These are phyloP conservation scores for Achaetomiella virescens DNA, from an alignment of 495 filamentous ascomycete species.

Conservation along the genomic window DNA sequence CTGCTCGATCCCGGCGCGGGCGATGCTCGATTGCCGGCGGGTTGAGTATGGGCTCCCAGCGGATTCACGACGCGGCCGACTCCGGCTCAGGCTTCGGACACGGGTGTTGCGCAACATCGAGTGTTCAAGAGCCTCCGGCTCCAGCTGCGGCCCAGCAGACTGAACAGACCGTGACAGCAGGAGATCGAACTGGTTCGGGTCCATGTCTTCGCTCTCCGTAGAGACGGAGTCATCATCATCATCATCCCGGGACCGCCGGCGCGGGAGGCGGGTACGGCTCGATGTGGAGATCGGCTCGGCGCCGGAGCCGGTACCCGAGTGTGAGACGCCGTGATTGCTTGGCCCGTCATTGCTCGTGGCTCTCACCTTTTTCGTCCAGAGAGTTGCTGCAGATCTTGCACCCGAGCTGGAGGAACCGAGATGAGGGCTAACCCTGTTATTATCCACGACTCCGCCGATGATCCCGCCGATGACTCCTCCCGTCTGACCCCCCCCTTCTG, in stretches of 20 bases:
- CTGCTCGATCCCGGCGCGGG: not conserved
- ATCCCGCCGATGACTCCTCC: not conserved
- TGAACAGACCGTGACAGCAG: constrained; percentile 35
- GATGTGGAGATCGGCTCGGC: not conserved
- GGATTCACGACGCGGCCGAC: not conserved
- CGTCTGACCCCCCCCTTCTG: no score
- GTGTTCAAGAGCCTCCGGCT: constrained; percentile 34
- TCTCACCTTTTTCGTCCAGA: not conserved
- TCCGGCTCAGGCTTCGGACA: not conserved
- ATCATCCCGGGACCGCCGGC: not conserved
- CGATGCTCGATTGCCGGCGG: constrained; percentile 1
- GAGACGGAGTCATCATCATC: not conserved
- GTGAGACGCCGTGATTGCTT: not conserved
- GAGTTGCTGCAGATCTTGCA: not conserved
- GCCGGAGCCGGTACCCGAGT: not conserved
- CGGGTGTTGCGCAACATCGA: constrained; percentile 32
- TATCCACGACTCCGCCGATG: no score
- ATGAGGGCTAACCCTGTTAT: not conserved
- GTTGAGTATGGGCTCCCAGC: constrained; percentile 2
- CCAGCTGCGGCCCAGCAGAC: constrained; percentile 30
- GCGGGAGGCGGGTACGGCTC: not conserved
- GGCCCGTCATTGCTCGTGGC: not conserved
- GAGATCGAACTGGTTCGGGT: constrained; percentile 38
- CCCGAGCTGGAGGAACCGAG: not conserved
- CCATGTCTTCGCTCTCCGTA: constrained; percentile 20